A percentile compares a stretch with the other conserved stretches of the same genome.
These are phyloP conservation scores for Pythium graminicola DNA, from an alignment of 352 stramenopile species.

Conservation along the genomic window DNA sequence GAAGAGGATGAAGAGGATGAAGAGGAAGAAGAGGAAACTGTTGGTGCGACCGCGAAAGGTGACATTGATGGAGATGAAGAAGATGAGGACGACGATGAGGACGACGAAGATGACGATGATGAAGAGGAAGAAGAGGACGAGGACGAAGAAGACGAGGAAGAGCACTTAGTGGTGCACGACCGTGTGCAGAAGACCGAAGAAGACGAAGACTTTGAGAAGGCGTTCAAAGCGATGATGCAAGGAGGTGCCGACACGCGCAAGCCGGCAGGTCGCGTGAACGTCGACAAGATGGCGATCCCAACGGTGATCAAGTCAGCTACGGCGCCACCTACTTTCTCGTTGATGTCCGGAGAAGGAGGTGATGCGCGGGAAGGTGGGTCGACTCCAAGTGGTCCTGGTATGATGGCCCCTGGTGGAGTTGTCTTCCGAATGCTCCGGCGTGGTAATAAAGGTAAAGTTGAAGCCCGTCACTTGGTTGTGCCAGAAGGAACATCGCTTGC, in stretches of 20 bases:
- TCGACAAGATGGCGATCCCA: constrained; percentile 86
- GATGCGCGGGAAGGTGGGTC: constrained; percentile 9
- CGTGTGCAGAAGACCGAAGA: constrained; percentile 69
- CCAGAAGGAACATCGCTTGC: constrained; percentile 91
- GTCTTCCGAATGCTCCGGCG: constrained; percentile 94
- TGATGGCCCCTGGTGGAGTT: constrained; percentile 32
- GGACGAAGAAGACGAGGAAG: constrained; percentile 72
- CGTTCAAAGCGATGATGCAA: constrained; percentile 85
- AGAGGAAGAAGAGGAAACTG: constrained; percentile 67
- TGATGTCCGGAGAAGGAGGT: constrained; percentile 1
- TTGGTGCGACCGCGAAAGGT: constrained; percentile 54
- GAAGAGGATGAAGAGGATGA: constrained; percentile 74
- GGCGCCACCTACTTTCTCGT: constrained; percentile 3
- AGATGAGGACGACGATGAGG: constrained; percentile 69
- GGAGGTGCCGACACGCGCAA: constrained; percentile 56
- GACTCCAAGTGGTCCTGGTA: neutral
- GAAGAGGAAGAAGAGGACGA: constrained; percentile 80
- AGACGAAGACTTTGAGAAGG: constrained; percentile 85
- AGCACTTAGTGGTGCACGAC: constrained; percentile 85
- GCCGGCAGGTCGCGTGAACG: constrained; percentile 53
- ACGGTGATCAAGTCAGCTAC: constrained; percentile 61
- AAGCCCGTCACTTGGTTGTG: constrained; percentile 91
- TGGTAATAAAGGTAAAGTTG: constrained; percentile 95
- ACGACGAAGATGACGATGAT: constrained; percentile 73
- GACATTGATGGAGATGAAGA: constrained; percentile 46